Evolutionary conservation across 2,329 filamentous ascomycete species (phyloP).

Genomic region (Aspergillus brasiliensis): DNA sequence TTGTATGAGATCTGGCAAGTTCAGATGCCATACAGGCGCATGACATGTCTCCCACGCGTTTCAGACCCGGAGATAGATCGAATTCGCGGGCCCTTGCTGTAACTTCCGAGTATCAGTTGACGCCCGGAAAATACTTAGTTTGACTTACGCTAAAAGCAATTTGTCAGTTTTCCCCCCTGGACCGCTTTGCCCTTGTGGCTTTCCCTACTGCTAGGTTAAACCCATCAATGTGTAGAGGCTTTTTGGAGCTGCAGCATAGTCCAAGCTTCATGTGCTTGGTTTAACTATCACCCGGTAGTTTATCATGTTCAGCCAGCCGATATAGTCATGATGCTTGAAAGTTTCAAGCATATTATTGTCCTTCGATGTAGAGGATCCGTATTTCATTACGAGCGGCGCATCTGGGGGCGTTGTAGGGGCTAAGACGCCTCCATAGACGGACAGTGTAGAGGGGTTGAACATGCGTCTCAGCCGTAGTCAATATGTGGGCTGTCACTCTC

Average conservation of each 20-base stretch:
- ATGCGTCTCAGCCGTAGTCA: slow-evolving; percentile 1
- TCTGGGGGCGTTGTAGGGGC: not conserved
- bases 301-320: not conserved
- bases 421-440: not conserved
- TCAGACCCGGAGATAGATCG: not conserved
- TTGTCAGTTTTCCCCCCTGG: not conserved
- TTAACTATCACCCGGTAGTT: not conserved
- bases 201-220: not conserved
- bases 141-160: not conserved
- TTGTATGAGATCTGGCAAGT: not conserved
- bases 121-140: not conserved
- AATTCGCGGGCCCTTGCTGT: not conserved
- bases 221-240: not conserved
- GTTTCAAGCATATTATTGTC: not conserved
- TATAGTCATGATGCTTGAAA: not conserved
- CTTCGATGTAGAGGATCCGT: not conserved
- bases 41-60: not conserved
- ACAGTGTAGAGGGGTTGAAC: not conserved
- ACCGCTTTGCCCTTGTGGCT: not conserved
- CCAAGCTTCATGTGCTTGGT: not conserved
- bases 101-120: not conserved
- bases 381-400: not conserved
- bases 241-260: too few species aligned
- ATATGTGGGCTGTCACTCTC: slow-evolving; percentile 3
- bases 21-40: not conserved